Conservation (phyloP, 495 filamentous ascomycete genomes). For the Chlorociboria aeruginascens region DNA sequence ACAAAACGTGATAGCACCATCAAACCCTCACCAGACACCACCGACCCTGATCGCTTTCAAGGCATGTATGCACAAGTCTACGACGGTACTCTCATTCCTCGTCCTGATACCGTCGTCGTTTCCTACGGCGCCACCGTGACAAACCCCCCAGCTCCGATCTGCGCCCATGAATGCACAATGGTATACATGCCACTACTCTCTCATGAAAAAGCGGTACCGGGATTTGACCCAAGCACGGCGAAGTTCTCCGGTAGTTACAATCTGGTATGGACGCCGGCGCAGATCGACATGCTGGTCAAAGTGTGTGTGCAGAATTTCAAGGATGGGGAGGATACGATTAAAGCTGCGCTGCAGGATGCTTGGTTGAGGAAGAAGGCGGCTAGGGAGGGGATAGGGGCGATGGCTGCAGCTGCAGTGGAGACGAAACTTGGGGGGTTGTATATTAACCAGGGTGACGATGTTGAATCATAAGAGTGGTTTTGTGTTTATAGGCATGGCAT, state of each 20-base stretch:
- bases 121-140: slow-evolving; percentile 10
- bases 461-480: too few species aligned
- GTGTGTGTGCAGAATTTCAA: slow-evolving; percentile 17
- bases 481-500: too few species aligned
- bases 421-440: too few species aligned
- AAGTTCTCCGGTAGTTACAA: slow-evolving; percentile 23
- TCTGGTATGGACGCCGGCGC: slow-evolving; percentile 22
- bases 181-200: slow-evolving; percentile 23
- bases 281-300: slow-evolving; percentile 21
- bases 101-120: slow-evolving; percentile 17
- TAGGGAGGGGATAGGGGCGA: slow-evolving; percentile 1
- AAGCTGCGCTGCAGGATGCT: slow-evolving; percentile 17
- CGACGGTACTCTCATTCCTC: slow-evolving; percentile 12
- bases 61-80: slow-evolving; percentile 22
- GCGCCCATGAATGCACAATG: slow-evolving; percentile 19
- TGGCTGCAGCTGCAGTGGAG: too few species aligned
- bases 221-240: slow-evolving; percentile 20
- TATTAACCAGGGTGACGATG: too few species aligned
- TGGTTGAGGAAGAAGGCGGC: slow-evolving; percentile 20
- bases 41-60: slow-evolving; percentile 18
- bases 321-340: slow-evolving; percentile 15
- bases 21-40: slow-evolving; percentile 14
- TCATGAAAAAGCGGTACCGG: slow-evolving; percentile 20
- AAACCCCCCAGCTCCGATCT: slow-evolving; percentile 15
- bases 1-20: slow-evolving; percentile 12